Evolutionary conservation across 352 stramenopile genomes (phyloP).

Genomic region (Phytophthora vignae): DNA sequence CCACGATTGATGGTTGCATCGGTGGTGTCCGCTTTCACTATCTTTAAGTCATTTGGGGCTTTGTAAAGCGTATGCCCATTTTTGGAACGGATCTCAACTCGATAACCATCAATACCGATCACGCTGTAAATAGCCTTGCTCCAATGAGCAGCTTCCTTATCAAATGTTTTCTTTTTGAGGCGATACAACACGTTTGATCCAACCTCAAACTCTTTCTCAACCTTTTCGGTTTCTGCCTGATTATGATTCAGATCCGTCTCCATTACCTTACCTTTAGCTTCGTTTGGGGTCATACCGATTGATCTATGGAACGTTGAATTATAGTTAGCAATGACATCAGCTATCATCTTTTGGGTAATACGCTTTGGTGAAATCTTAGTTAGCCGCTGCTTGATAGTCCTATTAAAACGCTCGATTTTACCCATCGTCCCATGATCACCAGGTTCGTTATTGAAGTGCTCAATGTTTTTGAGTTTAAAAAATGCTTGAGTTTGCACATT

Average conservation of each 20-base stretch:
- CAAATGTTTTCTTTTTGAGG: conserved; percentile 33
- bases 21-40: conserved; percentile 27
- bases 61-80: too few species aligned
- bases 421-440: neutral
- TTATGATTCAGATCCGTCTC: neutral
- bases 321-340: neutral
- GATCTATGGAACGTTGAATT: neutral
- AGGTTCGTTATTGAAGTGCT: too few species aligned
- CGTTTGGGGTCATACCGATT: neutral
- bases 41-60: conserved; percentile 34
- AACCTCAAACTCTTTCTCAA: conserved; percentile 7
- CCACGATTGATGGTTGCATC: conserved; percentile 21
- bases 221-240: neutral
- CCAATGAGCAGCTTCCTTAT: too few species aligned
- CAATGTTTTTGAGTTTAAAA: neutral
- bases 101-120: too few species aligned
- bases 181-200: conserved; percentile 21
- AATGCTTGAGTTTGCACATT: neutral
- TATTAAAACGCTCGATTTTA: neutral
- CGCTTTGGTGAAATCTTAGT: neutral
- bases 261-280: neutral
- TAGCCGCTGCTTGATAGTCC: neutral
- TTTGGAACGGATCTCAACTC: too few species aligned
- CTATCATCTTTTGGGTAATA: neutral
- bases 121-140: too few species aligned